Percentiles rank a stretch among this genome's conserved stretches.
Conservation (phyloP, 2,329 filamentous ascomycete species). For the Penicillium digitatum region DNA sequence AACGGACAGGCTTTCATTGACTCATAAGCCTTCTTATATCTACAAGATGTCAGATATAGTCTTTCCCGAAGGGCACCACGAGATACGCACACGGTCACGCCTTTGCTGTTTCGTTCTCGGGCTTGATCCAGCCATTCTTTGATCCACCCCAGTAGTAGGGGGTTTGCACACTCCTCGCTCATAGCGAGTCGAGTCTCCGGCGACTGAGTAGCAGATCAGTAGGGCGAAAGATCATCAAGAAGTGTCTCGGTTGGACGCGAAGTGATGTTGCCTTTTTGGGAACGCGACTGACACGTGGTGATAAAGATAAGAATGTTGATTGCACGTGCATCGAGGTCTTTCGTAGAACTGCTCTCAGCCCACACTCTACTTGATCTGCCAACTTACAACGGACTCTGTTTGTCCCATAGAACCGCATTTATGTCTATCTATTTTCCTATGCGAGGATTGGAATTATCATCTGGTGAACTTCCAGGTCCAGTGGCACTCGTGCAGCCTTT, state of each 20-base stretch:
- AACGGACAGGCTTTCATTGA: slow-evolving; percentile 72
- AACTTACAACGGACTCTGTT: not conserved
- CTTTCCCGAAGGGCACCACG: not conserved
- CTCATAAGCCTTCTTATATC: slow-evolving; percentile 71
- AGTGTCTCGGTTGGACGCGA: slow-evolving; percentile 9
- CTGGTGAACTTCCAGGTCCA: not conserved
- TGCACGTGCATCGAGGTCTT: not conserved
- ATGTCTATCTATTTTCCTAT: too few relatives aligned
- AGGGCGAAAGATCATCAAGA: not conserved
- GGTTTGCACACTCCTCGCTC: slow-evolving; percentile 58
- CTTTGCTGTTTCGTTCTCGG: slow-evolving; percentile 65
- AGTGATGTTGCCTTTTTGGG: slow-evolving; percentile 19
- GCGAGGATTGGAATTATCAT: not conserved
- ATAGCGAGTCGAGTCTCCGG: slow-evolving; percentile 17
- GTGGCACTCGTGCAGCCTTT: not conserved
- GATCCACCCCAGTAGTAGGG: slow-evolving; percentile 67
- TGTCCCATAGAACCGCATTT: not conserved
- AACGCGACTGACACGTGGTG: slow-evolving; percentile 11
- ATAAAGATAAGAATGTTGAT: not conserved
- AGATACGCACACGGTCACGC: slow-evolving; percentile 50
- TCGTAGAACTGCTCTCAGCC: not conserved
- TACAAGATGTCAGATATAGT: slow-evolving; percentile 28
- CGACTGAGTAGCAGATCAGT: not conserved
- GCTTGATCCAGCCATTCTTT: slow-evolving; percentile 73
- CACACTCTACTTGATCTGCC: not conserved